These are phyloP conservation scores for Mycena albidolilacea DNA, from an alignment of 768 basidiomycete genomes.

Conservation along the genomic window DNA sequence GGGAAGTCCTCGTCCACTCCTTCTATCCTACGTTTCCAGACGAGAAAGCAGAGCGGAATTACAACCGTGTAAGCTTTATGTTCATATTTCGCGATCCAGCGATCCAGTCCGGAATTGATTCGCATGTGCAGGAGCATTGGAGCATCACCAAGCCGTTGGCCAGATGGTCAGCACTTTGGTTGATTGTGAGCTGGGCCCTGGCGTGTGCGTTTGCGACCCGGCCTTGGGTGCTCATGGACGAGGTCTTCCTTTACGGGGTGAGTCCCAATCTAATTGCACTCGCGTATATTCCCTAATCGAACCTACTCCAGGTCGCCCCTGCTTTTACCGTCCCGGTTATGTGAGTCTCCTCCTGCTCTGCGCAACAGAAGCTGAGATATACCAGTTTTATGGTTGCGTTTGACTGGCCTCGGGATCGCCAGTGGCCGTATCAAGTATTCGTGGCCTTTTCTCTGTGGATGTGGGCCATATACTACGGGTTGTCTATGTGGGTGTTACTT, in stretches of 20 bases:
- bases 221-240: constrained; percentile 64
- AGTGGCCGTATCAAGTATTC: constrained; percentile 68
- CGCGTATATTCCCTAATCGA: not conserved
- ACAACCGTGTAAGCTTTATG: constrained; percentile 52
- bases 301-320: constrained; percentile 63
- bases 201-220: constrained; percentile 66
- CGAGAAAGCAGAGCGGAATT: constrained; percentile 62
- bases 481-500: constrained; percentile 60
- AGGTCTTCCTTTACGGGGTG: constrained; percentile 73
- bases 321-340: constrained; percentile 73
- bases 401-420: constrained; percentile 79
- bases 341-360: constrained; percentile 45
- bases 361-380: constrained; percentile 4
- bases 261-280: constrained; percentile 41
- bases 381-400: constrained; percentile 72
- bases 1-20: constrained; percentile 64
- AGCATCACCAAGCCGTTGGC: constrained; percentile 78
- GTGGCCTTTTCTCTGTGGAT: constrained; percentile 43
- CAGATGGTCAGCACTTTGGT: constrained; percentile 74
- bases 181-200: constrained; percentile 79
- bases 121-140: constrained; percentile 73
- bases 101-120: constrained; percentile 14
- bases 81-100: not conserved
- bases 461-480: constrained; percentile 72
- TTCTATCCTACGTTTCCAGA: constrained; percentile 76